Conservation (phyloP, 2,329 filamentous ascomycete species). For the Exophiala viscosa region DNA sequence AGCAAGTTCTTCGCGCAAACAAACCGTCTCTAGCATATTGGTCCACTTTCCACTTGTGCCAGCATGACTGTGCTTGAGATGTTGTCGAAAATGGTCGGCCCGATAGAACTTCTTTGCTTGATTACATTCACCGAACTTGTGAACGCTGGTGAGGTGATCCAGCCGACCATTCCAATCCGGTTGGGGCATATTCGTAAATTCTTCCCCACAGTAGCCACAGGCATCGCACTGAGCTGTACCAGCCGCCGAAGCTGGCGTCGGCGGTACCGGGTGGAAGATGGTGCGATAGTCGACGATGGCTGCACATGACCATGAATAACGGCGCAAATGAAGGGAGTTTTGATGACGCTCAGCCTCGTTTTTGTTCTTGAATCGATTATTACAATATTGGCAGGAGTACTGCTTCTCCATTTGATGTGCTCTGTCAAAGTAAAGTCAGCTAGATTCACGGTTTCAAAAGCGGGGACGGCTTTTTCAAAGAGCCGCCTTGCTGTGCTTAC, state of each 20-base stretch:
- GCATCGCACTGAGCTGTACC: conserved; percentile 56
- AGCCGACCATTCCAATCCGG: conserved; percentile 85
- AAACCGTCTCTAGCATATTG: conserved; percentile 93
- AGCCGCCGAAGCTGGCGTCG: conserved; percentile 29
- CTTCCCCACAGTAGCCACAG: conserved; percentile 93
- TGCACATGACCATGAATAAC: conserved; percentile 95
- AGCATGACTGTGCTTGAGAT: conserved; percentile 94
- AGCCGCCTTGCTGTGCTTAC: conserved; percentile 55
- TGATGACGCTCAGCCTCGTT: conserved; percentile 96
- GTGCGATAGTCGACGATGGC: conserved; percentile 71
- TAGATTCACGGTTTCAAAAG: not conserved
- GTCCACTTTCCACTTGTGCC: conserved; percentile 98
- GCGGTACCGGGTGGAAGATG: conserved; percentile 78
- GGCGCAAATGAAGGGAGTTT: conserved; percentile 86
- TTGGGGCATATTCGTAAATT: conserved; percentile 71
- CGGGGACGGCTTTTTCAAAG: not conserved
- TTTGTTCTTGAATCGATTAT: conserved; percentile 97
- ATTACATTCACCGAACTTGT: conserved; percentile 98
- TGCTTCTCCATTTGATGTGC: conserved; percentile 92
- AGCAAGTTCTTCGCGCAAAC: conserved; percentile 81
- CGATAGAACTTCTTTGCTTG: conserved; percentile 97
- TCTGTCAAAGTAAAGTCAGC: conserved; percentile 45
- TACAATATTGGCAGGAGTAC: conserved; percentile 88
- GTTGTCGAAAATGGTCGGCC: conserved; percentile 95
- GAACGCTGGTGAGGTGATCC: conserved; percentile 80